These are phyloP conservation scores for Fusarium nisikadoi DNA, from an alignment of 2,329 filamentous ascomycete genomes.

Conservation along the genomic window DNA sequence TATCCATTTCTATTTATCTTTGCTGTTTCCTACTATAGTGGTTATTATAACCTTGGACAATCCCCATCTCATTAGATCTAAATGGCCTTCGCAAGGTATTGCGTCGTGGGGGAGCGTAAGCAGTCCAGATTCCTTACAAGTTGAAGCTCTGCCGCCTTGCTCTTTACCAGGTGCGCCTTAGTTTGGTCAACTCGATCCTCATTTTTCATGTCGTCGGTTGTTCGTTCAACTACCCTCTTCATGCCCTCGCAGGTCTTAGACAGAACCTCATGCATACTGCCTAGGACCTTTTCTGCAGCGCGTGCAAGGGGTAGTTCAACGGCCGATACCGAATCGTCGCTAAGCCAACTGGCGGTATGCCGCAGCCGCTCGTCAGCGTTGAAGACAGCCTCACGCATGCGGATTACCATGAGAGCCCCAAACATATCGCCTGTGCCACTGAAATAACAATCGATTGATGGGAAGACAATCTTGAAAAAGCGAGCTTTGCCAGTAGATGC, in stretches of 20 bases:
- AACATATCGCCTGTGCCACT: constrained; percentile 99
- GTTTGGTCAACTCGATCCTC: constrained; percentile 61
- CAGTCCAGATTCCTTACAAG: constrained; percentile 79
- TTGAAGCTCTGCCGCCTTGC: constrained; percentile 88
- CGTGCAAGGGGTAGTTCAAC: constrained; percentile 82
- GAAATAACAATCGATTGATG: constrained; percentile 91
- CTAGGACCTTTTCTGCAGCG: constrained; percentile 86
- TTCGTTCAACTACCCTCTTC: constrained; percentile 59
- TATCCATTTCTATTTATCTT: constrained; percentile 31
- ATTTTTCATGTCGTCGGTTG: constrained; percentile 54
- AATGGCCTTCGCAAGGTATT: constrained; percentile 68
- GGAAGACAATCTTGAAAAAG: constrained; percentile 89
- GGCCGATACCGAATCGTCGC: constrained; percentile 74
- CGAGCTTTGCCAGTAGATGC: constrained; percentile 72
- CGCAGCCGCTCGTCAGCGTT: constrained; percentile 58
- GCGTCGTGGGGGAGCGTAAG: constrained; percentile 72
- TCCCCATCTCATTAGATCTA: constrained; percentile 36
- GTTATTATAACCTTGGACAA: neutral
- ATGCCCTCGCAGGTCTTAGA: constrained; percentile 74
- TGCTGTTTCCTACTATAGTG: constrained; percentile 19
- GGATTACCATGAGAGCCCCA: constrained; percentile 86
- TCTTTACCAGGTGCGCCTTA: constrained; percentile 73
- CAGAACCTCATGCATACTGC: constrained; percentile 91
- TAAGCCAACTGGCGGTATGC: constrained; percentile 75
- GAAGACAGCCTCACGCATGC: constrained; percentile 83